Conservation (phyloP, 1,284 basidiomycete species). For the Cryptococcus floricola region DNA sequence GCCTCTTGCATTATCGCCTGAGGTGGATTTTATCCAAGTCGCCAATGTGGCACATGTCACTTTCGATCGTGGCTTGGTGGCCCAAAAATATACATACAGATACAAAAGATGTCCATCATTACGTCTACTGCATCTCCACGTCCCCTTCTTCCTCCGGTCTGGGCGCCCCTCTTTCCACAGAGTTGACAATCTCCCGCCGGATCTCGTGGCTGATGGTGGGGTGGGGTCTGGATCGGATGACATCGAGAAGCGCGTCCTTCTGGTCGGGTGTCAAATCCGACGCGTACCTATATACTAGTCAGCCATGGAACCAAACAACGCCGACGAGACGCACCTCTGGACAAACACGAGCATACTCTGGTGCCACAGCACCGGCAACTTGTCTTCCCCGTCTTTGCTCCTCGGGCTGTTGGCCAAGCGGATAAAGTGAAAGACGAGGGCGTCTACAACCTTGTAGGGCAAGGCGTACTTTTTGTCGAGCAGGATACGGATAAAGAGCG, state of each 20-base stretch:
- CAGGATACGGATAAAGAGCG: slow-evolving; percentile 93
- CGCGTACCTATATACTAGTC: slow-evolving; percentile 64
- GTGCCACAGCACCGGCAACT: slow-evolving; percentile 95
- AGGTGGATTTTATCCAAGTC: not conserved
- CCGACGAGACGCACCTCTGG: slow-evolving; percentile 62
- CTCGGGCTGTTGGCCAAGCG: slow-evolving; percentile 87
- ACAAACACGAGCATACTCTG: slow-evolving; percentile 92
- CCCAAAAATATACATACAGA: not conserved
- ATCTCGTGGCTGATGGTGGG: slow-evolving; percentile 86
- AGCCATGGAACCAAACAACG: not conserved
- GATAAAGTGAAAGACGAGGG: slow-evolving; percentile 96
- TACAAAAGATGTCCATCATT: not conserved
- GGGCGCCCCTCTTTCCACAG: slow-evolving; percentile 52
- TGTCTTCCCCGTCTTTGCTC: slow-evolving; percentile 56
- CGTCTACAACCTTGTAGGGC: slow-evolving; percentile 97
- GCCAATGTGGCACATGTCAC: not conserved
- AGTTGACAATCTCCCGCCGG: slow-evolving; percentile 66
- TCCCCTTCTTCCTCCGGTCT: slow-evolving; percentile 45
- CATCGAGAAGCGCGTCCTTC: slow-evolving; percentile 93
- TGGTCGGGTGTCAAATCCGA: slow-evolving; percentile 96
- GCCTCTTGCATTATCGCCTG: not conserved
- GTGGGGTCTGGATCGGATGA: slow-evolving; percentile 81
- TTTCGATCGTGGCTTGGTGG: no score
- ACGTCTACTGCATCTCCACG: slow-evolving; percentile 34
- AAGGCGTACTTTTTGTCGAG: slow-evolving; percentile 98